Conservation (phyloP, 805 yeast species). For the Candida caryicola region DNA sequence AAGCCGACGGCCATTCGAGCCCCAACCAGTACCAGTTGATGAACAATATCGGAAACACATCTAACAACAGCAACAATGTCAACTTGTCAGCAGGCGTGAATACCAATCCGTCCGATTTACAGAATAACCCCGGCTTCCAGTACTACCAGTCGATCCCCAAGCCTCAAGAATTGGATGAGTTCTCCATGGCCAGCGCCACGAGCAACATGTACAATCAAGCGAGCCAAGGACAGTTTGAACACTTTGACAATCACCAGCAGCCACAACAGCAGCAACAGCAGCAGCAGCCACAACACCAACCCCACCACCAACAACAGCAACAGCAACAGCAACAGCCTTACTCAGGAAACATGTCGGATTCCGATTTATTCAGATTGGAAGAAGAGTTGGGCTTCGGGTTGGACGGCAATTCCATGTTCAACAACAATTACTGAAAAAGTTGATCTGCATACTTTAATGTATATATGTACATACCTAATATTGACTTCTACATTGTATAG, state of each 20-base stretch:
- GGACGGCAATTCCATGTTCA: conserved; percentile 32
- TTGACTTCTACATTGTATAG: background rate
- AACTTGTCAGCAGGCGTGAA: conserved; percentile 10
- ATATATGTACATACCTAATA: conserved; percentile 1
- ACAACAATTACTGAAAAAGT: conserved; percentile 7
- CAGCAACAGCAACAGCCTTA: background rate
- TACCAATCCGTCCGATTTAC: conserved; percentile 20
- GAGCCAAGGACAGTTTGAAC: conserved; percentile 1
- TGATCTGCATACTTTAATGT: no score
- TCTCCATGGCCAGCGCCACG: conserved; percentile 19
- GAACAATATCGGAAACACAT: conserved; percentile 8
- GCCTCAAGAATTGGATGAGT: conserved; percentile 44
- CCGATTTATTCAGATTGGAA: conserved; percentile 37
- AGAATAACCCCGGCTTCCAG: conserved; percentile 20
- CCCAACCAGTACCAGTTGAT: conserved; percentile 12
- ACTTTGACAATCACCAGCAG: background rate
- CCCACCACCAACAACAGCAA: conserved; percentile 6
- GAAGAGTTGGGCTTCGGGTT: conserved; percentile 46
- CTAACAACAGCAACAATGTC: conserved; percentile 9
- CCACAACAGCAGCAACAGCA: conserved; percentile 6
- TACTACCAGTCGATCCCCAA: conserved; percentile 39
- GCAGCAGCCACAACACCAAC: conserved; percentile 7
- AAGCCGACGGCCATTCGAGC: conserved; percentile 3
- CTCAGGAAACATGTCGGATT: conserved; percentile 11
- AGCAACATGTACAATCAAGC: conserved; percentile 5